These are phyloP conservation scores for Akanthomyces dipterigenus DNA, from an alignment of 2,329 filamentous ascomycete species.

Conservation along the genomic window DNA sequence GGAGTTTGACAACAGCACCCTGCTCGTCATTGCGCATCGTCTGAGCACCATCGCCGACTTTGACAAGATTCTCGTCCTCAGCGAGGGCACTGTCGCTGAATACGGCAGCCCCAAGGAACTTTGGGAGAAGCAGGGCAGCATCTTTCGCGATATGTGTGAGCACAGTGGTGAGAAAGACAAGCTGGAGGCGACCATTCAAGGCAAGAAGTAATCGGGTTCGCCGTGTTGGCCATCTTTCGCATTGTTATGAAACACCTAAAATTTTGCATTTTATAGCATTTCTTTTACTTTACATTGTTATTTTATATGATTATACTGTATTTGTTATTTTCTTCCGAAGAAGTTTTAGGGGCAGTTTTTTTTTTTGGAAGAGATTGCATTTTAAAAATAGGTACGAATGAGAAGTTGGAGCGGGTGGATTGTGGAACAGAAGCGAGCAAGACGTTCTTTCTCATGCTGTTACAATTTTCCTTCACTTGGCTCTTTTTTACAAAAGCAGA, in stretches of 20 bases:
- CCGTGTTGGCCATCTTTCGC: background rate
- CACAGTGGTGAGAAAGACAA: conserved; percentile 53
- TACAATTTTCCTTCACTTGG: background rate
- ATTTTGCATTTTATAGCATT: conserved; percentile 4
- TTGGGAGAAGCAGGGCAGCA: conserved; percentile 44
- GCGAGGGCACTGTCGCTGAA: conserved; percentile 60
- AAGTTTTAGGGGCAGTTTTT: no score
- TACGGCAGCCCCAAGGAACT: conserved; percentile 59
- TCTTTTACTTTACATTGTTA: background rate
- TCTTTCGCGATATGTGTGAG: conserved; percentile 58
- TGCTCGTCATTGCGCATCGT: conserved; percentile 70
- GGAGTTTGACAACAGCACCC: conserved; percentile 61
- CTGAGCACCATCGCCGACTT: conserved; percentile 73
- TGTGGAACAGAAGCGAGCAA: background rate
- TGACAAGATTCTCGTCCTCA: conserved; percentile 65
- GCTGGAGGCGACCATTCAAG: conserved; percentile 39
- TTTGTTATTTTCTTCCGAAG: background rate
- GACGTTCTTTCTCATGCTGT: background rate
- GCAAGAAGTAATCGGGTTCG: conserved; percentile 8
- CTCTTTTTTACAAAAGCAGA: background rate
- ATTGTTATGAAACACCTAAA: background rate
- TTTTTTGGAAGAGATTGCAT: background rate
- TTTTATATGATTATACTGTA: background rate
- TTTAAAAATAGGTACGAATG: no score
- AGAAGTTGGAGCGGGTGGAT: background rate